phyloP scores from a whole-genome alignment of 1,284 basidiomycete genomes.

The Trichosporon sp. region DNA sequence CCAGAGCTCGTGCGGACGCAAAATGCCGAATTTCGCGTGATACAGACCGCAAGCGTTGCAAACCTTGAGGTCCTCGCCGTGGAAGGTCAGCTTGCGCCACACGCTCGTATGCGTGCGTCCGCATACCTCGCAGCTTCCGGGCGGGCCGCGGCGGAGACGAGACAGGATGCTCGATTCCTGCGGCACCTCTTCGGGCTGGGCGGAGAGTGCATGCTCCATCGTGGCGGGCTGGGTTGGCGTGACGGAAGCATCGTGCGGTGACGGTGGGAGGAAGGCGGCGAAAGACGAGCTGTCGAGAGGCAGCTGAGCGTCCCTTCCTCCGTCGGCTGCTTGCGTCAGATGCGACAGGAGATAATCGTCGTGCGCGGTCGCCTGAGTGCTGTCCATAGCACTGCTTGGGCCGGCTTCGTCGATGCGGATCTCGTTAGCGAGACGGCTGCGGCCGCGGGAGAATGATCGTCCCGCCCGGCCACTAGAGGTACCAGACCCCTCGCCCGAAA shows the following conservation, averaged over 20 bases:
- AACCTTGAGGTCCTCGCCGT: conserved; percentile 44
- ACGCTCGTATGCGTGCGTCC: conserved; percentile 51
- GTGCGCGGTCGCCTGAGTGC: conserved; percentile 34
- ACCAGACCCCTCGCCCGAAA: background rate
- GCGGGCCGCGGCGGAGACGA: conserved; percentile 44
- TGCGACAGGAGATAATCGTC: conserved; percentile 44
- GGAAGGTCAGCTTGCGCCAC: conserved; percentile 49
- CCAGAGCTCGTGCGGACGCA: conserved; percentile 53
- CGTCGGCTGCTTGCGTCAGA: conserved; percentile 27
- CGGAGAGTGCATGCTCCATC: conserved; percentile 1
- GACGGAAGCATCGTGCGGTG: conserved; percentile 14
- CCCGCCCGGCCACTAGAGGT: conserved; percentile 6
- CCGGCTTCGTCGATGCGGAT: conserved; percentile 22
- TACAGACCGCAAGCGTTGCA: conserved; percentile 55
- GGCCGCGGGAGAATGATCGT: conserved; percentile 7
- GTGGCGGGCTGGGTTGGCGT: background rate
- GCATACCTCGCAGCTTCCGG: conserved; percentile 54
- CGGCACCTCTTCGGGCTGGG: conserved; percentile 3
- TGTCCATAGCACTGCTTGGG: conserved; percentile 22
- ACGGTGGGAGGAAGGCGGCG: conserved; percentile 41
- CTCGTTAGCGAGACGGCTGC: conserved; percentile 32
- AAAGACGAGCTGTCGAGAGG: conserved; percentile 39
- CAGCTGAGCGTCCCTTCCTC: conserved; percentile 19
- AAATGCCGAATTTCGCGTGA: conserved; percentile 50
- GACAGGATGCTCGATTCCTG: conserved; percentile 37